Percentiles rank a stretch among this genome's conserved stretches.
Evolutionary conservation across 148 eudicot species (phyloP).

Genomic region (Selenicereus undatus): DNA sequence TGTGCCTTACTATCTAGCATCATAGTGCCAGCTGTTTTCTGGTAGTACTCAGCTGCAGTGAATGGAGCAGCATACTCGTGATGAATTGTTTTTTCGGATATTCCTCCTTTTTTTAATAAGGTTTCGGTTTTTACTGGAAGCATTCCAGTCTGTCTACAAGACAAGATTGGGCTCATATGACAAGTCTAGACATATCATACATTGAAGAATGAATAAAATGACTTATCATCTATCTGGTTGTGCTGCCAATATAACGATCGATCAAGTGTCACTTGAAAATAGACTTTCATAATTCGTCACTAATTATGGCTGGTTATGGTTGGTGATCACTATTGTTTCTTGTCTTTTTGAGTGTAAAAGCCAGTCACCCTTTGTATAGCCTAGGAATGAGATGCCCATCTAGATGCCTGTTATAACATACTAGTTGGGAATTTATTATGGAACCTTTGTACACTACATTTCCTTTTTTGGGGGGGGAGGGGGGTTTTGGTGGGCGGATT

Average conservation of each 20-base stretch:
- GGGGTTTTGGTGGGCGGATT: not conserved
- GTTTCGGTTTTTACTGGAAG: not conserved
- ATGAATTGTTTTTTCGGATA: not conserved
- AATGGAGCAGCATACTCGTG: not conserved
- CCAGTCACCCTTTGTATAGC: not conserved
- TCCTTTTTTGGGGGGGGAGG: not conserved
- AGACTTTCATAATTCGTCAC: not conserved
- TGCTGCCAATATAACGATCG: not conserved
- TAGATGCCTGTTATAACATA: not conserved
- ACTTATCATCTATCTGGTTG: not conserved
- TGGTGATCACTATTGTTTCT: not conserved
- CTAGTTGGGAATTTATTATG: not conserved
- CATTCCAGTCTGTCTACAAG: not conserved
- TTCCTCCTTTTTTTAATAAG: not conserved
- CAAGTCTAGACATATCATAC: not conserved
- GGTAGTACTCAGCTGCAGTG: not conserved
- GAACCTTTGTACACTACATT: not conserved
- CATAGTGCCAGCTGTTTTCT: not conserved
- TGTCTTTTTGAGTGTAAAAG: not conserved
- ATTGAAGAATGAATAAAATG: not conserved
- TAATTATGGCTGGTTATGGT: not conserved
- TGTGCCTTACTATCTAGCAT: not conserved
- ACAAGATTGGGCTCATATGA: not conserved
- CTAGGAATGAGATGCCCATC: not conserved
- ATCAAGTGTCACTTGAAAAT: not conserved